phyloP scores from a whole-genome alignment of 768 basidiomycete genomes.

The Leccinum boreale region DNA sequence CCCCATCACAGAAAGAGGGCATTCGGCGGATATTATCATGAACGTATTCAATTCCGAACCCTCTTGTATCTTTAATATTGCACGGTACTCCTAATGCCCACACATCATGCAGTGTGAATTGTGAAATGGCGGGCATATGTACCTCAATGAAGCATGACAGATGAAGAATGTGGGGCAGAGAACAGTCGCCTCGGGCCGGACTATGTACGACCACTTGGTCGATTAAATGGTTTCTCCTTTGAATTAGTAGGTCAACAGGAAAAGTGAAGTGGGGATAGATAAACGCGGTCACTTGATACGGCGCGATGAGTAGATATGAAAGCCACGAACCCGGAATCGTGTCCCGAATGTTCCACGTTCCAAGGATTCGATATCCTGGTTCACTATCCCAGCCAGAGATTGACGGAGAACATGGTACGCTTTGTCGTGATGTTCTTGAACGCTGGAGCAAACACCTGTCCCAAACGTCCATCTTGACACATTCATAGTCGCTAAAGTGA shows the following conservation, averaged over 20 bases:
- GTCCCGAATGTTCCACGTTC: background rate
- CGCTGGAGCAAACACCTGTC: background rate
- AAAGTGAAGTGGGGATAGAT: background rate
- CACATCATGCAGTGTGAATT: slow-evolving; percentile 1
- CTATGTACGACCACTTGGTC: no score
- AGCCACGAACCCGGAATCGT: background rate
- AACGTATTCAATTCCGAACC: slow-evolving; percentile 4
- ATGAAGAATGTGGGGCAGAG: background rate
- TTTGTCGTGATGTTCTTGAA: background rate
- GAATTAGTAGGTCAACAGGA: background rate
- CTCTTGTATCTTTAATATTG: slow-evolving; percentile 7
- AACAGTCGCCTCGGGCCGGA: no score
- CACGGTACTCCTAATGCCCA: slow-evolving; percentile 10
- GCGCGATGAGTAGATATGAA: slow-evolving; percentile 14
- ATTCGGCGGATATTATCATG: slow-evolving; percentile 62
- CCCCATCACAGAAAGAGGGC: slow-evolving; percentile 75
- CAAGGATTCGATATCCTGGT: background rate
- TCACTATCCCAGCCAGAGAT: background rate
- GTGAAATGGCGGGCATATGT: background rate
- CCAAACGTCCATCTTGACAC: background rate
- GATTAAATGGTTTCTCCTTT: no score
- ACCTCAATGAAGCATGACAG: background rate
- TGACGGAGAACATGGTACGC: background rate
- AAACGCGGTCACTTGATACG: slow-evolving; percentile 4
- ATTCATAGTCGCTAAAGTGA: background rate